Conservation (phyloP, 169 alveolate species). For the Eimeria necatrix region DNA sequence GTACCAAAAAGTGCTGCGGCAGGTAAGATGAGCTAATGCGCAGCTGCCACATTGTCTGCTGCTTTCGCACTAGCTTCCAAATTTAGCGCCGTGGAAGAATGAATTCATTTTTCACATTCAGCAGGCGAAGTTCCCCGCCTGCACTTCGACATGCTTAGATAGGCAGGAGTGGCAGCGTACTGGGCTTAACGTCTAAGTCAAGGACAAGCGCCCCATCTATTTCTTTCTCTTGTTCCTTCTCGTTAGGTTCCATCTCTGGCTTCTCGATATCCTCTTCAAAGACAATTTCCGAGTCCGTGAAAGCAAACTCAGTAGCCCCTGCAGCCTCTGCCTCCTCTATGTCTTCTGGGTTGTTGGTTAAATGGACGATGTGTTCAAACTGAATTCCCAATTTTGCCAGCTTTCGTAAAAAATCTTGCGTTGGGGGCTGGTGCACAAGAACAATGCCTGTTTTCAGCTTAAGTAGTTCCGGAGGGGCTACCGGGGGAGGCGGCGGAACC, state of each 20-base stretch:
- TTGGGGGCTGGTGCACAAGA: slow-evolving; percentile 62
- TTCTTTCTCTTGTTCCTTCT: slow-evolving; percentile 39
- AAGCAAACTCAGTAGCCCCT: slow-evolving; percentile 68
- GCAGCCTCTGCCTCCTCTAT: slow-evolving; percentile 65
- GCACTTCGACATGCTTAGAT: no score
- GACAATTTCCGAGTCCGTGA: slow-evolving; percentile 14
- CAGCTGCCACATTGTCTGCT: no score
- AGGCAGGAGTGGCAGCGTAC: neutral
- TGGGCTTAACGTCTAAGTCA: slow-evolving; percentile 45
- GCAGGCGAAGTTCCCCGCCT: no score
- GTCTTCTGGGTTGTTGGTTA: slow-evolving; percentile 67
- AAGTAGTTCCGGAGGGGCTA: slow-evolving; percentile 63
- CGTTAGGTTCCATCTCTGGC: slow-evolving; percentile 36
- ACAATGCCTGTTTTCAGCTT: slow-evolving; percentile 55
- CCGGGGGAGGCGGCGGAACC: slow-evolving; percentile 44
- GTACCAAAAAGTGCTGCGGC: neutral
- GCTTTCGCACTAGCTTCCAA: no score
- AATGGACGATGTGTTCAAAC: slow-evolving; percentile 37
- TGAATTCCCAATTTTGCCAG: slow-evolving; percentile 64
- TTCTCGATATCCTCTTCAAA: slow-evolving; percentile 39
- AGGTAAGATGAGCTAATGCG: no score
- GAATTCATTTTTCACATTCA: no score
- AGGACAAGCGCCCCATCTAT: slow-evolving; percentile 32
- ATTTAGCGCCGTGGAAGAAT: no score
- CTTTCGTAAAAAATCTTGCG: slow-evolving; percentile 32